These are phyloP conservation scores for Fusarium musae DNA, from an alignment of 2,329 filamentous ascomycete genomes.

Conservation along the genomic window DNA sequence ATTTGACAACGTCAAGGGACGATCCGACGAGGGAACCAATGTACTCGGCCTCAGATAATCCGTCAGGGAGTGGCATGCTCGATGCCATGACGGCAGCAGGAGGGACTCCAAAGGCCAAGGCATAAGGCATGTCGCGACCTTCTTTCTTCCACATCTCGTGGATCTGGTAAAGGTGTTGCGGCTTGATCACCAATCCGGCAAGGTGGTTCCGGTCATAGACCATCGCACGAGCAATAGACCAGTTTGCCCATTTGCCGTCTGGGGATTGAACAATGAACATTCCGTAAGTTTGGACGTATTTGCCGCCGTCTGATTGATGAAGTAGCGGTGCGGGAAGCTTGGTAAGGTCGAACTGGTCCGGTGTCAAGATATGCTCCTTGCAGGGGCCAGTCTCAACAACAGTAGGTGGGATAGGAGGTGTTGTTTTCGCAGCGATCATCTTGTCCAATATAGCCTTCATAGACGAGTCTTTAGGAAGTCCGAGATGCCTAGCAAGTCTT, in stretches of 20 bases:
- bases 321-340: slow-evolving; percentile 55
- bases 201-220: slow-evolving; percentile 57
- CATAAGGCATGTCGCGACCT: slow-evolving; percentile 60
- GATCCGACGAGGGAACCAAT: slow-evolving; percentile 58
- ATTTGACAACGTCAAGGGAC: slow-evolving; percentile 60
- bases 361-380: slow-evolving; percentile 29
- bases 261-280: slow-evolving; percentile 56
- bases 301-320: slow-evolving; percentile 59
- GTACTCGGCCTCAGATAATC: slow-evolving; percentile 58
- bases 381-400: slow-evolving; percentile 43
- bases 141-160: slow-evolving; percentile 58
- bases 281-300: slow-evolving; percentile 63
- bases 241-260: slow-evolving; percentile 60
- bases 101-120: slow-evolving; percentile 60
- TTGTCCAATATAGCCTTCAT: slow-evolving; percentile 53
- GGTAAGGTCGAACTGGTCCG: slow-evolving; percentile 46
- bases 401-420: slow-evolving; percentile 47
- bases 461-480: slow-evolving; percentile 45
- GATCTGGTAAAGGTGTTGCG: slow-evolving; percentile 60
- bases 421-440: slow-evolving; percentile 51
- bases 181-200: slow-evolving; percentile 54
- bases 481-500: slow-evolving; percentile 56
- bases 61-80: slow-evolving; percentile 54
- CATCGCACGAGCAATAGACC: slow-evolving; percentile 60
- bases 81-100: slow-evolving; percentile 62